Evolutionary conservation across 352 stramenopile genomes (phyloP), one percentile per base, ranked within the genome.

Genomic region (Plasmopara halstedii): DNA sequence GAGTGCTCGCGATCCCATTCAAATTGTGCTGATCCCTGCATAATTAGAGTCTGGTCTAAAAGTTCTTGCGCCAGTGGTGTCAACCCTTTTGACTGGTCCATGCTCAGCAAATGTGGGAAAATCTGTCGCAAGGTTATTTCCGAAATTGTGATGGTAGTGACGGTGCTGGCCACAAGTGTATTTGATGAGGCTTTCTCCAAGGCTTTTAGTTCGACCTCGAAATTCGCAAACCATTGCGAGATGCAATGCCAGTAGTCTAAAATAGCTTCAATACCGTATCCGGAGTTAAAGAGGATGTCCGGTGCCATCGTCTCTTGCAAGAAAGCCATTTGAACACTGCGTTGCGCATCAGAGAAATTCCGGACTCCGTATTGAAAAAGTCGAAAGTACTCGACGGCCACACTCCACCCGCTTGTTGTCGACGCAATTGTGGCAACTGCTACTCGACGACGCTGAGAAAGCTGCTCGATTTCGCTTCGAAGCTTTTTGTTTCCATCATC

Each of bases 351-450:
- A 19, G 38, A 22, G 4, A 22, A 36, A 9, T 37, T 27, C 0
- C 19, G 38, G 2, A 50, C 17, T 9, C 51, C 51, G 20, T 38
- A 46, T 13, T 42, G 51, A 9, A 54, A 59, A 5, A 54, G 38
- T 5, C 44, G 51, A 29, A 50, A 59, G 44, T 54, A 59, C 25
- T 59, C 45, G 11, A 46, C 38, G 3, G 14, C 51, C 6, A 49
- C 33, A 15, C 32, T 54, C 51, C 51, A 59, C 3, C 35, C 9
- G 4, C 31, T 54, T 19, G 47, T 27, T 19, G 43, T 31, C 0
- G 43, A n/a, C 0, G 38, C 23, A 8, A 49, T n/a, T 4, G 38
- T 31, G n/a, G 32, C 15, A 3, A 42, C 20, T 6, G 41, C 13
- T 2, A 26, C 20, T 3, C 44, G 44, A 14, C 38, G 51, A 33